Evolutionary conservation across 495 filamentous ascomycete genomes (phyloP), one percentile per base, ranked within the genome.

Genomic region (Lasiosphaeria hispida): DNA sequence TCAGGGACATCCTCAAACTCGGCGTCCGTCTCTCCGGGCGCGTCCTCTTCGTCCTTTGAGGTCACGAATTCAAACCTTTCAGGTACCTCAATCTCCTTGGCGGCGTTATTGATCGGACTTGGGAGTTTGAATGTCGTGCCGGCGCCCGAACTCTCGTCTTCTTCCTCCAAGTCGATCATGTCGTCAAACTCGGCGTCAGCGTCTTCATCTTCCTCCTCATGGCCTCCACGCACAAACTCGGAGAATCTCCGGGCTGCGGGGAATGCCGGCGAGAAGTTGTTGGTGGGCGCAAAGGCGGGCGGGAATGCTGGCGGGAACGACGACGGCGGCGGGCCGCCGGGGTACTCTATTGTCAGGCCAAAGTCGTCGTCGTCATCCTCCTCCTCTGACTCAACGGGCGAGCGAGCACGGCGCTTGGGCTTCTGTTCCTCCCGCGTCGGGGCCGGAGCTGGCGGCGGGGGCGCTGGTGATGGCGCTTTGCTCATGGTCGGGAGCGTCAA

Each of bases 281-380:
- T 69, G 14, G 47, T 51, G 63, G 38, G 66, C 9, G 14, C 14
- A 14, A 48, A 37, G 1, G 8, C 11, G n/a, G 69, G 59, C 3
- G 55, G 47, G 55, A 62, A 68, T 19, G 8, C 11, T 9, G 69
- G 59, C 3, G 55, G 47, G 55, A 62, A 68, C 15, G 48, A 44
- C 30, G 23, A 30, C 37, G 42, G 30, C 56, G 38, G 13, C 67
- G 64, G 37, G 53, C 71, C 76, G 38, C 68, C 75, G 0, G 77
- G 77, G 50, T 75, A 75, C 53, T 80, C 77, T 39, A 80, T 68
- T n/a, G 68, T 69, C 30, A 80, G 68, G 1, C 68, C 70, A n/a
- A 67, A 62, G 54, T 77, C 75, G 48, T 77, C 77, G 40, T 75
- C 76, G 10, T 73, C 73, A 36, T 77, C 76, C 3, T 76, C 74